Evolutionary conservation across 2,329 filamentous ascomycete species (phyloP), one percentile per base, ranked within the genome.

Genomic region (Penicillium sp.): DNA sequence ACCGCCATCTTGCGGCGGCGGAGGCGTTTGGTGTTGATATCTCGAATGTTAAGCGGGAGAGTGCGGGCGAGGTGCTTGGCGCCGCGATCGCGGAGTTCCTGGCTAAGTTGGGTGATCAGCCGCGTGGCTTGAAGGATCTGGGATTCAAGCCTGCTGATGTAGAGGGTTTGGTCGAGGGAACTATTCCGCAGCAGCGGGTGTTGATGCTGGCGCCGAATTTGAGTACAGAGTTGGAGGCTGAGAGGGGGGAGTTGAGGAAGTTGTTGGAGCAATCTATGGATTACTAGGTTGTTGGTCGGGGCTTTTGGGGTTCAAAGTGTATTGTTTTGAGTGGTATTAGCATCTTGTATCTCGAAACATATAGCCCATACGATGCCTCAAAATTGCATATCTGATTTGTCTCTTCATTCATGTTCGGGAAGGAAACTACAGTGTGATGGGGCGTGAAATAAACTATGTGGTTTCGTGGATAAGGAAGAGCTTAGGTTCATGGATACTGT

Each of bases 1-100:
- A 96, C 49, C 86, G 94, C 9, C 94, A 99, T 76, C 77, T 99
- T 34, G 85, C 86, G 4, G 94, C 93, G 0, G 93, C 94, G 0
- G 91, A 96, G 71, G 86, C 83, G 0, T 97, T 99, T 62, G 94
- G 93, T 2, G 89, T 95, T 1, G 94, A 99, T 67, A 84, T 95
- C 47, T 87, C 84, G 40, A 89, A 91, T 47, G 91, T 95, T 16
- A 96, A 95, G 79, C 84, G 83, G 47, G 93, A 96, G 74, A 91
- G 87, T 57, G 94, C 94, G 0, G 95, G 94, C 7, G 90, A 93
- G 69, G 88, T 97, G 0, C 78, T 99, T 1, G 85, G 85, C 2
- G 92, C 97, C 58, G 93, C 93, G 0, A 73, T 99, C 23, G 80
- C 86, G 18, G 82, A 87, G 60, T 99, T 99, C 74, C 76, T 99